A percentile compares a stretch with the other conserved stretches of the same genome.
Evolutionary conservation across 306 rosid species (phyloP).

Genomic region (Betula pendula): DNA sequence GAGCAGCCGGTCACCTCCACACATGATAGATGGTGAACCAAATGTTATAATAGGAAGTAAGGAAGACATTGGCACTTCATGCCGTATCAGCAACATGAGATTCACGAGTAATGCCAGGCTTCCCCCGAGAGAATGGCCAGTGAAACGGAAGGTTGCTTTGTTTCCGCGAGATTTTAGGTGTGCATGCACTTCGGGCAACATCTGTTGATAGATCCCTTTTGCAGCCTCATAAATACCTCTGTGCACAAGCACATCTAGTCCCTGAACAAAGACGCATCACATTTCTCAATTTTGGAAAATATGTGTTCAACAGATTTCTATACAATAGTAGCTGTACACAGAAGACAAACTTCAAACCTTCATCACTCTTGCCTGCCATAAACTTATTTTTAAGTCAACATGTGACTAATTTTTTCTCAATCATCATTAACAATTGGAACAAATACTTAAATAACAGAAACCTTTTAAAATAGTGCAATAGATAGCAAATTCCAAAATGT

Average conservation of each 20-base stretch:
- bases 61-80: slow-evolving; percentile 67
- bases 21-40: slow-evolving; percentile 92
- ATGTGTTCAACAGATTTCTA: background rate
- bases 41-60: slow-evolving; percentile 91
- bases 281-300: slow-evolving; percentile 23
- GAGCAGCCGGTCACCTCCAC: slow-evolving; percentile 83
- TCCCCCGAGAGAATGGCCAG: slow-evolving; percentile 98
- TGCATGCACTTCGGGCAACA: slow-evolving; percentile 75
- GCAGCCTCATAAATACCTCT: slow-evolving; percentile 99
- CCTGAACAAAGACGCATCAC: slow-evolving; percentile 40
- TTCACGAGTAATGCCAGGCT: slow-evolving; percentile 85
- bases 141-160: slow-evolving; percentile 71
- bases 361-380: background rate
- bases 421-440: background rate
- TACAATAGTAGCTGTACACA: background rate
- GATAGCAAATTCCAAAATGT: background rate
- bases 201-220: slow-evolving; percentile 83
- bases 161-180: slow-evolving; percentile 69
- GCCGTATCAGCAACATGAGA: slow-evolving; percentile 82
- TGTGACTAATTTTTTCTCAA: background rate
- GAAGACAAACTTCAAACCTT: background rate
- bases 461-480: background rate
- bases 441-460: background rate
- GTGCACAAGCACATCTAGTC: slow-evolving; percentile 77
- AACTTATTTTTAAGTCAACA: background rate